Base-by-base conservation (phyloP, 2,329 filamentous ascomycete species). In the Trichothecium sympodiale region DNA sequence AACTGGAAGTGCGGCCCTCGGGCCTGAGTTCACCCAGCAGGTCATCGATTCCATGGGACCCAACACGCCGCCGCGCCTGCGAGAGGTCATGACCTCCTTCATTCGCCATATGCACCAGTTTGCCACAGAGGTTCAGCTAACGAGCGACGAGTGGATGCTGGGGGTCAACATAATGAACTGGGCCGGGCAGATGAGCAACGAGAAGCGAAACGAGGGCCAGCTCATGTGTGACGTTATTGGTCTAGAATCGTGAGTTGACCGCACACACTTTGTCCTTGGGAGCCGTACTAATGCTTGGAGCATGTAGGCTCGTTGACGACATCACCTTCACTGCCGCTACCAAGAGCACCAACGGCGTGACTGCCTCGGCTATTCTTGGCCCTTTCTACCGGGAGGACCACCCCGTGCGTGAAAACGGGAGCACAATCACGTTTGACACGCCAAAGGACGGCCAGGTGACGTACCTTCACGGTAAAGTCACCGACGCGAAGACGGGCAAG, bases 61-160 rank as follows among this genome's bases (percentile, higher is more conserved):
- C 44, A 74, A 80, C 43, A 79, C 81, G 8, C 64, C 71, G 43
- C 76, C 81, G 23, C 72, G 84, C 29, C 70, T 80, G 49, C 73
- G 78, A 40, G 65, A 77, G 47, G 69, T 89, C 53, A 70, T 89
- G 62, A 56, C 69, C 33, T 70, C 72, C 20, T 61, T 88, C 41
- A 77, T 88, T 52, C 67, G 65, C 38, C 83, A 89, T 60, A 65
- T 89, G 38, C 84, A 91, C 60, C 83, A 86, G 59, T 89, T 89
- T 56, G 76, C 79, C 28, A 77, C 83, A 33, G 83, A 91, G 55
- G 76, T 83, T 42, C 74, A 87, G 54, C 73, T 91, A 39, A 88
- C 81, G 7, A 68, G 75, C n/a, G 80, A 82, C 38, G 84, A 91
- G 62, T 88, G 82, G 83, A 71, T 83, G 60, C 62, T 71, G 8